Evolutionary conservation across 2,329 filamentous ascomycete genomes (phyloP), one percentile per base, ranked within the genome.

Genomic region (Ophiostoma australiae): DNA sequence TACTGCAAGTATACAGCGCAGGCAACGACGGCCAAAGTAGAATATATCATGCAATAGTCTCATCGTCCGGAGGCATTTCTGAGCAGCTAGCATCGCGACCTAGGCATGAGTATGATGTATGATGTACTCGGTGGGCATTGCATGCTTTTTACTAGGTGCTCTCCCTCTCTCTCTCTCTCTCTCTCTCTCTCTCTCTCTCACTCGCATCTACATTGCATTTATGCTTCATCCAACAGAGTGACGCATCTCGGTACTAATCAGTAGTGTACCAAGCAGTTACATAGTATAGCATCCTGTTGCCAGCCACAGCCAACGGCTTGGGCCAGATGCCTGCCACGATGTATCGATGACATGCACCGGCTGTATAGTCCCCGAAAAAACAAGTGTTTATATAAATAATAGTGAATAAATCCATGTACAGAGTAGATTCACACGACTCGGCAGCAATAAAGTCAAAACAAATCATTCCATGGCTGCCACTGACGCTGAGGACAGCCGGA

Each of bases 401-500:
- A 55, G 7, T 44, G 41, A 27, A 58, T 58, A 23, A 23, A 58
- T 41, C 20, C 48, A 23, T 1, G 10, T 58, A 58, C 39, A 41
- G n/a, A n/a, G n/a, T n/a, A n/a, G 39, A 41, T 17, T 6, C 44
- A 8, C 7, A 27, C 52, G 52, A 55, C 52, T 55, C 52, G 52
- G n/a, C n/a, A 48, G 44, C 44, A 31, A 31, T 31, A 31, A 31
- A 31, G 27, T 31, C 27, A 31, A 31, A 1, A 31, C 27, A 31
- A 31, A 31, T 31, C 27, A 31, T 31, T 69, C 35, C 31, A 37
- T 58, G 8, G 8, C 11, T 58, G 48, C 48, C n/a, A 55, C 48
- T 55, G 7, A 31, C 10, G 52, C 68, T 69, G 52, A 37, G 35
- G 55, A 55, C 37, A 66, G 55, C 66, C 66, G 66, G 68, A 70